Evolutionary conservation across 192 early-diverging fungal genomes (phyloP).

Genomic region (Linnemannia schmuckeri): DNA sequence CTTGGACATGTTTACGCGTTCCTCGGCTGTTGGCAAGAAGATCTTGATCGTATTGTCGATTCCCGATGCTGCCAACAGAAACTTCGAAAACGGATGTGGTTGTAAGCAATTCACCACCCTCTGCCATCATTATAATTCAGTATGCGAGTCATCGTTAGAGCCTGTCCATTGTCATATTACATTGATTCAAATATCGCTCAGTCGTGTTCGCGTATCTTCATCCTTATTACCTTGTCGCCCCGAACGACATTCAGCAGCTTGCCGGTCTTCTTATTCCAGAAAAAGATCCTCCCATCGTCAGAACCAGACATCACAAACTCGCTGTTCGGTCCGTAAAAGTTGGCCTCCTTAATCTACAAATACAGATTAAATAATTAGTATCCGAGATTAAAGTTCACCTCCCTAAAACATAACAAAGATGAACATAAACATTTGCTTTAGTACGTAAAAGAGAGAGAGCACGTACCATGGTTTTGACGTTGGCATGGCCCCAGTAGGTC

Average conservation of each 20-base stretch:
- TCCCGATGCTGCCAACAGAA: slow-evolving; percentile 74
- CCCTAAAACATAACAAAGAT: background rate
- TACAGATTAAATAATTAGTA: background rate
- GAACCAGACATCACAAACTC: slow-evolving; percentile 82
- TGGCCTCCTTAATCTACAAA: slow-evolving; percentile 77
- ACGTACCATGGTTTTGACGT: slow-evolving; percentile 56
- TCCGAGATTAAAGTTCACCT: background rate
- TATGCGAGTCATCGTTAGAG: background rate
- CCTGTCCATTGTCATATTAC: background rate
- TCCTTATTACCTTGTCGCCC: slow-evolving; percentile 73
- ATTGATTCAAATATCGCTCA: background rate
- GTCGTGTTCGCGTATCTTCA: background rate
- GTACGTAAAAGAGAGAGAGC: background rate
- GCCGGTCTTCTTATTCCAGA: slow-evolving; percentile 75
- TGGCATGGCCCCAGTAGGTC: slow-evolving; percentile 55
- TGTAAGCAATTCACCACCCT: slow-evolving; percentile 60
- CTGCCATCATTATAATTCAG: slow-evolving; percentile 8
- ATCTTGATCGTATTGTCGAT: slow-evolving; percentile 83
- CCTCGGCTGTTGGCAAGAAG: slow-evolving; percentile 63
- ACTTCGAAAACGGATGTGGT: slow-evolving; percentile 71
- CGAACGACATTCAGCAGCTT: slow-evolving; percentile 72
- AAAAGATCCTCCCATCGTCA: slow-evolving; percentile 78
- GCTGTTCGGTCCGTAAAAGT: slow-evolving; percentile 75
- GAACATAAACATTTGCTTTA: too few relatives aligned
- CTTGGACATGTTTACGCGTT: slow-evolving; percentile 42